phyloP scores from a whole-genome alignment of 768 basidiomycete species.

The Neoboletus magnificus region DNA sequence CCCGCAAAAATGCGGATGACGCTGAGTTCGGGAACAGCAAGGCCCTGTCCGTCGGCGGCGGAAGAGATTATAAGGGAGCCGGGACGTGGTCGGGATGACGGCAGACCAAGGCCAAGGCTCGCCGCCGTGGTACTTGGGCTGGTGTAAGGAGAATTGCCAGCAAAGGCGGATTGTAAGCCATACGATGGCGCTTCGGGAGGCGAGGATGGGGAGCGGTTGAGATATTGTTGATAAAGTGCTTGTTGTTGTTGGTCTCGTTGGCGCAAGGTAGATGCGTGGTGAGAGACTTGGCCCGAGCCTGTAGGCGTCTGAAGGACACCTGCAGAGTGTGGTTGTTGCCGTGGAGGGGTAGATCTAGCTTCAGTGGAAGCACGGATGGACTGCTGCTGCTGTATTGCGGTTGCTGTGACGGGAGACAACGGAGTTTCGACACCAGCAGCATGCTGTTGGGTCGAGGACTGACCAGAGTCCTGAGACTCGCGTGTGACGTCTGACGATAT shows the following conservation, averaged over 20 bases:
- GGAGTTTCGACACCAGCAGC: slow-evolving; percentile 22
- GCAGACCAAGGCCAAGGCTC: slow-evolving; percentile 46
- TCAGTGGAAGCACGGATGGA: slow-evolving; percentile 23
- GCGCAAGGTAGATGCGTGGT: slow-evolving; percentile 65
- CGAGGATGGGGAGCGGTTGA: slow-evolving; percentile 79
- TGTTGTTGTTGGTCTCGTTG: slow-evolving; percentile 90
- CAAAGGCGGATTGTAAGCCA: slow-evolving; percentile 70
- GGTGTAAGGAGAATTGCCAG: slow-evolving; percentile 42
- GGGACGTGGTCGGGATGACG: slow-evolving; percentile 59
- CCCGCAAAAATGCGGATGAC: slow-evolving; percentile 97
- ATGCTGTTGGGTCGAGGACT: slow-evolving; percentile 46
- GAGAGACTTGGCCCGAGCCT: slow-evolving; percentile 46
- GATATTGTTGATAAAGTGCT: slow-evolving; percentile 83
- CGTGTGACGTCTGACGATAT: slow-evolving; percentile 48
- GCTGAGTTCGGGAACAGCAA: slow-evolving; percentile 75
- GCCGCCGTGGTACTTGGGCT: slow-evolving; percentile 40
- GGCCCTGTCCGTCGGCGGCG: slow-evolving; percentile 56
- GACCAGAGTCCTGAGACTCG: slow-evolving; percentile 62
- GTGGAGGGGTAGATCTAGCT: slow-evolving; percentile 14
- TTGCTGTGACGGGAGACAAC: slow-evolving; percentile 51
- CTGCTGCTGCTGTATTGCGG: slow-evolving; percentile 56
- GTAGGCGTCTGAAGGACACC: slow-evolving; percentile 29
- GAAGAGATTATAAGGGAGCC: slow-evolving; percentile 74
- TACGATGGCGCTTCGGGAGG: slow-evolving; percentile 74
- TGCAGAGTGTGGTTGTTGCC: slow-evolving; percentile 23